Evolutionary conservation across 2,329 filamentous ascomycete genomes (phyloP), one percentile per base, ranked within the genome.

Genomic region (Fusarium vanettenii): DNA sequence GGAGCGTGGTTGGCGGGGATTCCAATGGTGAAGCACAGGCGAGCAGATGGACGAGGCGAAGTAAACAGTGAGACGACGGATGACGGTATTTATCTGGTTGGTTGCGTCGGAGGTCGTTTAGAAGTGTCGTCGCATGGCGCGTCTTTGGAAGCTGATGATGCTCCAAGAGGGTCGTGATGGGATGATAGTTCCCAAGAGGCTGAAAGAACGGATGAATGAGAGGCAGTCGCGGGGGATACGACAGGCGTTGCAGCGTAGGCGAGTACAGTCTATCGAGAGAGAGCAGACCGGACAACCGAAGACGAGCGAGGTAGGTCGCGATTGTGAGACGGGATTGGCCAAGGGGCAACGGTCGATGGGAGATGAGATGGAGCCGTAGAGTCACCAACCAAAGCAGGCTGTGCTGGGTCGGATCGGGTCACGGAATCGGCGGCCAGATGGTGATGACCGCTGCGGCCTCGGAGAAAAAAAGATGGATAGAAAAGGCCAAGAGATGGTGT

Each of bases 321-420:
- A 60, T 62, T 73, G 60, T 33, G 62, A 64, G 48, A 62, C 59
- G 52, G 66, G 70, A 78, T 74, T 74, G 70, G 76, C 55, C 52
- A 55, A 70, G 56, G 45, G 66, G 61, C 60, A 20, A 43, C 22
- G 25, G 57, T 33, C 33, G 41, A 43, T 22, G 65, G 48, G 66
- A 77, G 67, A 70, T 73, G 71, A 69, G 57, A 67, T 76, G 70
- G 59, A 52, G 61, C 27, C 45, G 72, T 45, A 50, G 35, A 71
- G 56, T 35, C 20, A 35, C 31, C 52, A 35, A 56, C 52, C 52
- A 48, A 48, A 48, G 43, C 43, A 35, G 31, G 31, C 52, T 35
- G n/a, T 3, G 48, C 25, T 43, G 65, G 41, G 64, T 60, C 41
- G 67, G 41, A 37, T 60, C 22, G 52, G 65, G 64, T 60, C 35